A percentile compares a stretch with the other conserved stretches of the same genome.
Evolutionary conservation across 768 basidiomycete genomes (phyloP).

Genomic region (Pulveroboletus ravenelii): DNA sequence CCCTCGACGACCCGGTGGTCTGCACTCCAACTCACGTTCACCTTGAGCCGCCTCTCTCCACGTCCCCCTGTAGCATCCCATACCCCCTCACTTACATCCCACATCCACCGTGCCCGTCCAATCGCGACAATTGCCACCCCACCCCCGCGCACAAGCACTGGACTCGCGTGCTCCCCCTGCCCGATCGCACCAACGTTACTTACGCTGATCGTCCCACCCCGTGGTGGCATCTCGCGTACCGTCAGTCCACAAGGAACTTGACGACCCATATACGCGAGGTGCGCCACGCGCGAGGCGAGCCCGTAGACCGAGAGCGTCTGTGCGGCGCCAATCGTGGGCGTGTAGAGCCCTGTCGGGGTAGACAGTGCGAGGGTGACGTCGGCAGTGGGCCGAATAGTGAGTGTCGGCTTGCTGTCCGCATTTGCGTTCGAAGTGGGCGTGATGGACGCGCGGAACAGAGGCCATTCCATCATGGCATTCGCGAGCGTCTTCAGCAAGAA

Average conservation of each 20-base stretch:
- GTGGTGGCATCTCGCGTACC: constrained; percentile 63
- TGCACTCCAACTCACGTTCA: constrained; percentile 76
- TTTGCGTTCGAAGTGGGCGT: constrained; percentile 34
- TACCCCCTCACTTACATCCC: constrained; percentile 54
- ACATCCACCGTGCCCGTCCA: constrained; percentile 73
- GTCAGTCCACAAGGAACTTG: constrained; percentile 63
- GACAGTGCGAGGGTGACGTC: constrained; percentile 77
- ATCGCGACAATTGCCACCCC: constrained; percentile 84
- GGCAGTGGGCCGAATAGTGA: constrained; percentile 67
- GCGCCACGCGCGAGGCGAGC: constrained; percentile 56
- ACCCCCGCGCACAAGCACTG: constrained; percentile 76
- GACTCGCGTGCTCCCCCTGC: constrained; percentile 61
- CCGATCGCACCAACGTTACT: constrained; percentile 84
- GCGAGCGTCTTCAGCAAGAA: constrained; percentile 80
- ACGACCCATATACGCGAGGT: constrained; percentile 60
- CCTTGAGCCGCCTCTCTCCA: constrained; percentile 52
- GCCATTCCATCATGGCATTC: constrained; percentile 79
- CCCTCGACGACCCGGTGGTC: constrained; percentile 88
- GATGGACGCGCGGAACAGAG: constrained; percentile 74
- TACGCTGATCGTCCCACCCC: constrained; percentile 76
- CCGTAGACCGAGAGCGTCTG: constrained; percentile 54
- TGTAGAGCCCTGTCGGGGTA: constrained; percentile 79
- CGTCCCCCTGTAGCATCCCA: constrained; percentile 11
- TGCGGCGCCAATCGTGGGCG: constrained; percentile 60
- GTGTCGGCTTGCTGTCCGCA: constrained; percentile 47